Conservation (phyloP, 352 stramenopile genomes). For the Labyrinthula sp. region DNA sequence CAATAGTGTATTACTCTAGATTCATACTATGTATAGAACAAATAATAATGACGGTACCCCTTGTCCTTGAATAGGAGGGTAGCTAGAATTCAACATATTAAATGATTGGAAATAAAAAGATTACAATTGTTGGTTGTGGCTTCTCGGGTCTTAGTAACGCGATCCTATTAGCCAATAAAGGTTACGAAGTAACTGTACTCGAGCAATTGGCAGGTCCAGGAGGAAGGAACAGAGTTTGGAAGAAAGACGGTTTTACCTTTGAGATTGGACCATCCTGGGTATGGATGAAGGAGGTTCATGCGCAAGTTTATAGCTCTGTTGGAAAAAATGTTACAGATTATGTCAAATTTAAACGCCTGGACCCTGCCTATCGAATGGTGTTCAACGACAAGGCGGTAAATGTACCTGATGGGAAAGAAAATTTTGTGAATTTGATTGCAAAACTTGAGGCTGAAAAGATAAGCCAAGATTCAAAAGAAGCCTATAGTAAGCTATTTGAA, state of each 20-base stretch:
- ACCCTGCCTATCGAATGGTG: slow-evolving; percentile 24
- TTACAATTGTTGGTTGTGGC: slow-evolving; percentile 20
- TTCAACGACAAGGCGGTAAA: slow-evolving; percentile 6
- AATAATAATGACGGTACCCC: too few species aligned
- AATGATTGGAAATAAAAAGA: not conserved
- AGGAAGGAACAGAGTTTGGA: slow-evolving; percentile 10
- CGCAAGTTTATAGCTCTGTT: slow-evolving; percentile 21
- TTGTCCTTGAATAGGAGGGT: too few species aligned
- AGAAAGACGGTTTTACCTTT: slow-evolving; percentile 26
- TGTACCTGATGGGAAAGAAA: slow-evolving; percentile 15
- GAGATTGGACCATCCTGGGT: slow-evolving; percentile 30
- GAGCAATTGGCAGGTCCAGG: slow-evolving; percentile 27
- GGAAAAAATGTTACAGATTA: slow-evolving; percentile 21
- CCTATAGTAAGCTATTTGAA: too few species aligned
- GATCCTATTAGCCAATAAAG: slow-evolving; percentile 14
- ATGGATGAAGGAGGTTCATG: slow-evolving; percentile 32
- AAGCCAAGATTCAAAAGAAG: too few species aligned
- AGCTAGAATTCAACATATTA: too few species aligned
- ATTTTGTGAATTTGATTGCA: slow-evolving; percentile 9
- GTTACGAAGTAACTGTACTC: slow-evolving; percentile 24
- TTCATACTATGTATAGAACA: too few species aligned
- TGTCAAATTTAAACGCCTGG: slow-evolving; percentile 18
- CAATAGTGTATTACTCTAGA: too few species aligned
- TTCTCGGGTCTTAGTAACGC: slow-evolving; percentile 19
- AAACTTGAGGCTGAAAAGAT: not conserved